These are phyloP conservation scores for Herpotrichia juniperi DNA, from an alignment of 2,329 filamentous ascomycete genomes.

Conservation along the genomic window DNA sequence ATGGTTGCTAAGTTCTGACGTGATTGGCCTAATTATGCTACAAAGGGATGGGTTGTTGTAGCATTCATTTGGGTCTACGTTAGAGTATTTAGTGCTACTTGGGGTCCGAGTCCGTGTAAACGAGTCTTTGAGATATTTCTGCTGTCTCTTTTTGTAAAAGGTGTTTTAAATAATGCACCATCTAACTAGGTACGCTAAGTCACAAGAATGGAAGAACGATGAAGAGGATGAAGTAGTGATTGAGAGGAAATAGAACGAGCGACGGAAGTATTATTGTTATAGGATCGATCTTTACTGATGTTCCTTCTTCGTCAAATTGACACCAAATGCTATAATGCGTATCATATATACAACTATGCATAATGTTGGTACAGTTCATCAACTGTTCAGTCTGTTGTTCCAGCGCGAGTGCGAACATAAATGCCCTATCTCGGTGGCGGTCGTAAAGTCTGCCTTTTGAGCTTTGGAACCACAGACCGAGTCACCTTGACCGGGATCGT, in stretches of 20 bases:
- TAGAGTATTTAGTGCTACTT: slow-evolving; percentile 34
- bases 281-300: neutral
- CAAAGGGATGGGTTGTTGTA: slow-evolving; percentile 34
- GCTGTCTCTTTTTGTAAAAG: slow-evolving; percentile 45
- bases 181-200: slow-evolving; percentile 41
- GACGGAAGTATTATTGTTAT: neutral
- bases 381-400: neutral
- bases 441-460: neutral
- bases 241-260: neutral
- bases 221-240: neutral
- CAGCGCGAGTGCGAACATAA: too few relatives aligned
- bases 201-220: neutral
- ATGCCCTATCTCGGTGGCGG: neutral
- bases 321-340: slow-evolving; percentile 11
- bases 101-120: slow-evolving; percentile 36
- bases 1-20: slow-evolving; percentile 35
- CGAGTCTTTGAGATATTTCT: slow-evolving; percentile 43
- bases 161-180: slow-evolving; percentile 42
- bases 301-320: slow-evolving; percentile 7
- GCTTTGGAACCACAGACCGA: neutral
- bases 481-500: neutral
- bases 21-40: slow-evolving; percentile 26
- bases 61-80: slow-evolving; percentile 41
- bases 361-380: neutral
- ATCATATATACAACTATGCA: too few relatives aligned